These are phyloP conservation scores for Aristolochia californica DNA, from an alignment of 164 flowering plant species.

Conservation along the genomic window DNA sequence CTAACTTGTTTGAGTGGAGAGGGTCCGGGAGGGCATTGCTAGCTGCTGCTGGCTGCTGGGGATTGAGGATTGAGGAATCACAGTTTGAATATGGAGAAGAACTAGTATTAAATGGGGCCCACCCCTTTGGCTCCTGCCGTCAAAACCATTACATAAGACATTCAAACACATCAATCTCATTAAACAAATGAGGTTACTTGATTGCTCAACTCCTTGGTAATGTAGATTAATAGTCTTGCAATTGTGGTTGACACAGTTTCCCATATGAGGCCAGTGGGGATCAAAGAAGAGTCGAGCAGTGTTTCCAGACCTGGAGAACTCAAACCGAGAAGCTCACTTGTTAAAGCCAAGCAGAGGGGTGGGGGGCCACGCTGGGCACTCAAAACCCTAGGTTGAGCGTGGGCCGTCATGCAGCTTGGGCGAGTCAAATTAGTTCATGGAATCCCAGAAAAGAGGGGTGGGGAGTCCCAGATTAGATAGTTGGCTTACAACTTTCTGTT, in stretches of 20 bases:
- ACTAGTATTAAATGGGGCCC: neutral
- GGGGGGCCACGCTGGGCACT: constrained; percentile 1
- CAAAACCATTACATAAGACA: neutral
- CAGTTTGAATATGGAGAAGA: neutral
- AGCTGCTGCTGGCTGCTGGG: neutral
- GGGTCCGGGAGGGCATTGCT: neutral
- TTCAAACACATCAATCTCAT: constrained; percentile 1
- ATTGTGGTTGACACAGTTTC: constrained; percentile 8
- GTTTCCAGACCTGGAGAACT: constrained; percentile 7
- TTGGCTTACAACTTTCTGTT: too few species aligned
- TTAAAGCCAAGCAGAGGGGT: constrained; percentile 1
- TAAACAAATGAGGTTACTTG: constrained; percentile 11
- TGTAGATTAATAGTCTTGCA: constrained; percentile 8
- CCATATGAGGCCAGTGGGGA: constrained; percentile 15
- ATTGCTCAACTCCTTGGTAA: constrained; percentile 3
- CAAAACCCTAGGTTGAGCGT: neutral
- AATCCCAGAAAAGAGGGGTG: neutral
- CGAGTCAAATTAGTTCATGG: neutral
- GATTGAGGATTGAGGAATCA: neutral
- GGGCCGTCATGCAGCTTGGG: constrained; percentile 5
- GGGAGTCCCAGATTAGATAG: neutral
- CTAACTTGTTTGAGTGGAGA: too few species aligned
- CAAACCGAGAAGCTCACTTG: constrained; percentile 11
- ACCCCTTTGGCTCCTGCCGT: neutral
- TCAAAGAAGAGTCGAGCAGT: constrained; percentile 10